A percentile compares a stretch with the other conserved stretches of the same genome.
These are phyloP conservation scores for Ricinus communis DNA, from an alignment of 345 rosid genomes.

Conservation along the genomic window DNA sequence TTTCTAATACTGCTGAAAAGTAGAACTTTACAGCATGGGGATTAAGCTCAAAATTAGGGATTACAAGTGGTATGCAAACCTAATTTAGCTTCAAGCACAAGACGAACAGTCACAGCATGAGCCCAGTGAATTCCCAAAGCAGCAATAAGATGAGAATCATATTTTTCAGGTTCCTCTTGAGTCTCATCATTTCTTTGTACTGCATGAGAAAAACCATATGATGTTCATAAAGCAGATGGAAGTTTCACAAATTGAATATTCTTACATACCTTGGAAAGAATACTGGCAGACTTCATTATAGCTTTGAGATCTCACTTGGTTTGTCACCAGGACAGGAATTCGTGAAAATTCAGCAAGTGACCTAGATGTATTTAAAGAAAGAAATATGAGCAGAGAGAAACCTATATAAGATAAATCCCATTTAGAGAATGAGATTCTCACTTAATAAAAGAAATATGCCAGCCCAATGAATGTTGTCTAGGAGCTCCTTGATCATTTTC, in stretches of 20 bases:
- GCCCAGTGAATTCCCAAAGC: slow-evolving; percentile 87
- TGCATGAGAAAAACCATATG: slow-evolving; percentile 28
- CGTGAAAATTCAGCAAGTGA: slow-evolving; percentile 80
- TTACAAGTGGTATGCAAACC: slow-evolving; percentile 34
- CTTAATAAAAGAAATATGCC: slow-evolving; percentile 90
- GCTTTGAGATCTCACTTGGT: slow-evolving; percentile 83
- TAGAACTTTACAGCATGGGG: neutral
- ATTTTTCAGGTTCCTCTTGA: slow-evolving; percentile 33
- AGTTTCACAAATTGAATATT: slow-evolving; percentile 18
- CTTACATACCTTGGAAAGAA: slow-evolving; percentile 63
- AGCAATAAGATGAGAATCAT: slow-evolving; percentile 75
- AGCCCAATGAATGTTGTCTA: slow-evolving; percentile 57
- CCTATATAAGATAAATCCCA: slow-evolving; percentile 1
- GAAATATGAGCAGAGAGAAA: slow-evolving; percentile 6
- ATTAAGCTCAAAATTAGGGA: neutral
- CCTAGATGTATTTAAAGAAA: slow-evolving; percentile 36
- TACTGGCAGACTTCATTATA: slow-evolving; percentile 46
- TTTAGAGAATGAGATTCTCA: slow-evolving; percentile 31
- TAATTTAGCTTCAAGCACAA: slow-evolving; percentile 71
- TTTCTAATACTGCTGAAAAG: neutral
- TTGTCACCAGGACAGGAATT: slow-evolving; percentile 81
- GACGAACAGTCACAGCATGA: slow-evolving; percentile 76
- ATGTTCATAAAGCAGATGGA: slow-evolving; percentile 5
- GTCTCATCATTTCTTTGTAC: slow-evolving; percentile 35
- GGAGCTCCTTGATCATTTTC: slow-evolving; percentile 52